Evolutionary conservation across 345 rosid genomes (phyloP).

Genomic region (Zanthoxylum bungeanum): DNA sequence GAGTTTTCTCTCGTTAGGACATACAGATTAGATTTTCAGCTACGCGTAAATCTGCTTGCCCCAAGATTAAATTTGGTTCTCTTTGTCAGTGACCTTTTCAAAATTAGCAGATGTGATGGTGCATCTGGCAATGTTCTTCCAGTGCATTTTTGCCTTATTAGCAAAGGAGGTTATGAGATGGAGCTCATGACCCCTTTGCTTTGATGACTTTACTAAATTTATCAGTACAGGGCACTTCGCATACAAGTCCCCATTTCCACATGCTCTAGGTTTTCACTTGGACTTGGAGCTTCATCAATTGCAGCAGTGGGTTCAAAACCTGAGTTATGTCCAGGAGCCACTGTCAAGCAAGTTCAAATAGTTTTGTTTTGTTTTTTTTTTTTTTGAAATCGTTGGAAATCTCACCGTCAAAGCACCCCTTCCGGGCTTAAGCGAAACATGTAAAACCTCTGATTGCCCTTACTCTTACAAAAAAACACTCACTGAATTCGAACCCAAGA

Average conservation of each 20-base stretch:
- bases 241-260: not conserved
- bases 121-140: constrained; percentile 18
- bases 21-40: constrained; percentile 9
- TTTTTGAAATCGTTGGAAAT: too few relatives aligned
- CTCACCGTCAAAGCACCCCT: too few relatives aligned
- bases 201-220: constrained; percentile 19
- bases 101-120: constrained; percentile 21
- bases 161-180: constrained; percentile 17
- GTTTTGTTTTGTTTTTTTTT: too few relatives aligned
- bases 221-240: not conserved
- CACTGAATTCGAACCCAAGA: too few relatives aligned
- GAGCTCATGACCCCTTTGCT: constrained; percentile 19
- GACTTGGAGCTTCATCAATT: not conserved
- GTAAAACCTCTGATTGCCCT: too few relatives aligned
- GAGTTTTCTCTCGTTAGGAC: constrained; percentile 9
- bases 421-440: too few relatives aligned
- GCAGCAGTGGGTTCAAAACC: not conserved
- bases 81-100: constrained; percentile 15
- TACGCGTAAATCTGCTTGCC: constrained; percentile 11
- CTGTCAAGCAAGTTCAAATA: too few relatives aligned
- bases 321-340: too few relatives aligned
- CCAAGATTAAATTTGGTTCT: constrained; percentile 8
- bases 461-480: too few relatives aligned
- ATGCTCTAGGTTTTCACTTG: not conserved
- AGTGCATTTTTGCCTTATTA: constrained; percentile 4